A percentile compares a stretch with the other conserved stretches of the same genome.
Conservation (phyloP, 1,284 basidiomycete species). For the Malassezia sympodialis region DNA sequence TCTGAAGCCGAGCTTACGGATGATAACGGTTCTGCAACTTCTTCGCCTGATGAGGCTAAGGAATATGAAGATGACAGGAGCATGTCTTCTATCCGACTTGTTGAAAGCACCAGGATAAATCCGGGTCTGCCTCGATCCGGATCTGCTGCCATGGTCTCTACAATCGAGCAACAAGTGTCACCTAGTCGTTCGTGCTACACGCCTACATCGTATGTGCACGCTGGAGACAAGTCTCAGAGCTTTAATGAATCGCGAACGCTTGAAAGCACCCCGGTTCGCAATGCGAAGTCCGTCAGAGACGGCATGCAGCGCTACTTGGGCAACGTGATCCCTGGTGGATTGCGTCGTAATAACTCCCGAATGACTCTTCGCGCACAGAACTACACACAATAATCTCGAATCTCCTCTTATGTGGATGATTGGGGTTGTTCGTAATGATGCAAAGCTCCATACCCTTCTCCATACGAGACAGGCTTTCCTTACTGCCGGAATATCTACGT, state of each 20-base stretch:
- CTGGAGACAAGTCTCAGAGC: not conserved
- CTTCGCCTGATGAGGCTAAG: conserved; percentile 36
- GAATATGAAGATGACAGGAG: conserved; percentile 34
- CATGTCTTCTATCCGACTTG: conserved; percentile 20
- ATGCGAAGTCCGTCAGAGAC: conserved; percentile 11
- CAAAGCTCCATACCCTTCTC: not conserved
- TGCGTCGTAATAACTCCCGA: conserved; percentile 31
- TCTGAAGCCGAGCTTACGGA: conserved; percentile 44
- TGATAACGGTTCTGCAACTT: conserved; percentile 42
- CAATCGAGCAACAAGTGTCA: conserved; percentile 23
- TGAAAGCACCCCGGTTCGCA: conserved; percentile 7
- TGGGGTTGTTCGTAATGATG: not conserved
- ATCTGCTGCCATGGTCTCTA: conserved; percentile 7
- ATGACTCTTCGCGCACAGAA: conserved; percentile 27
- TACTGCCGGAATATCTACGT: not conserved
- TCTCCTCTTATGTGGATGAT: not conserved
- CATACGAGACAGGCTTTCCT: not conserved
- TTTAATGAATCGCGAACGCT: not conserved
- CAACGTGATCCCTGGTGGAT: conserved; percentile 29
- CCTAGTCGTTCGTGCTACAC: conserved; percentile 9
- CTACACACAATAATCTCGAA: conserved; percentile 15
- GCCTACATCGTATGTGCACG: not conserved
- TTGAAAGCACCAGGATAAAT: conserved; percentile 23
- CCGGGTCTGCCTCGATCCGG: conserved; percentile 13
- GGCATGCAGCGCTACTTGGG: conserved; percentile 36